Base-by-base conservation (phyloP, 2,329 filamentous ascomycete species). In the Aureobasidium subglaciale region DNA sequence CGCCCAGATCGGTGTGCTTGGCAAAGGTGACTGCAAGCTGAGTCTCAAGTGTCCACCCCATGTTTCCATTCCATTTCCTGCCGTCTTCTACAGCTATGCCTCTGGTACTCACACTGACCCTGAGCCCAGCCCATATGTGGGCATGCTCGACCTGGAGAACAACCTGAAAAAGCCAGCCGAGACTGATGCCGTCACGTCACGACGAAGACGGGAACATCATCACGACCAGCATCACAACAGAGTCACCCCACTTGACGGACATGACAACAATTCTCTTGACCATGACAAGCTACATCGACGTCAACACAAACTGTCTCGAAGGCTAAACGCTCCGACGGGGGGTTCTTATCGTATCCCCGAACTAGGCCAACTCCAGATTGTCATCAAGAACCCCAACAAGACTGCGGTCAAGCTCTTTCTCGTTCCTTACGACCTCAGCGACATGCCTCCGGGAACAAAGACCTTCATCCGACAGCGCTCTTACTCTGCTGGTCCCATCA, bases 321-420 rank as follows among this genome's bases (percentile, higher is more conserved):
- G 34, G 1, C 10, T 88, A 90, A 0, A 1, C 9, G 13, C 37
- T 9, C 18, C 37, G 5, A 87, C 89, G 0, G 90, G 90, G 7
- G 92, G 93, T 32, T 89, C 88, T 65, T 99, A 97, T 69, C 86
- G 93, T 40, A 96, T 99, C 53, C 93, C 93, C 0, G 86, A 93
- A 65, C 87, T 91, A 69, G 93, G 93, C 0, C 93, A 97, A 70
- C 77, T 99, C 13, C 93, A 99, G 65, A 95, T 99, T 60, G 86
- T 99, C 59, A 89, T 99, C 68, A 97, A 97, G 69, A 99, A 97
- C 64, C 92, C 91, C 15, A 96, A 97, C 73, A 97, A 97, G 68
- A 97, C 93, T 3, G 93, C 93, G 1, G 92, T 97, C 55, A 97
- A 99, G 70, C 77, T 99, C 0, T 97, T 97, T 63, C 78, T 97